These are phyloP conservation scores for Trichoderma koningii DNA, from an alignment of 2,329 filamentous ascomycete genomes.

Conservation along the genomic window DNA sequence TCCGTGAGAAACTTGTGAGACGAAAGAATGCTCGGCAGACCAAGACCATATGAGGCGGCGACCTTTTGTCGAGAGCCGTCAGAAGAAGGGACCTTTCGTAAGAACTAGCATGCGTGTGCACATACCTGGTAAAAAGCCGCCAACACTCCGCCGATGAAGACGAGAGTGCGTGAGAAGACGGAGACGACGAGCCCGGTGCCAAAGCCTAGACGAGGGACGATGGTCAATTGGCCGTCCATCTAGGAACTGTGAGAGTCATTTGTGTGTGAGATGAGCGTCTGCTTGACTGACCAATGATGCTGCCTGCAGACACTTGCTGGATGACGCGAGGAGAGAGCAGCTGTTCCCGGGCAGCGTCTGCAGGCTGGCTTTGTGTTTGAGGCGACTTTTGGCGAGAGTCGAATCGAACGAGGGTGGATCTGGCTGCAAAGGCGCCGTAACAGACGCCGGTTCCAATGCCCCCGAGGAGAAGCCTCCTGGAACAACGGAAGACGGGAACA, in stretches of 20 bases:
- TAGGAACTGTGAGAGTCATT: background rate
- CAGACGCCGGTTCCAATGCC: slow-evolving; percentile 35
- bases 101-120: background rate
- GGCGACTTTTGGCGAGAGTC: slow-evolving; percentile 34
- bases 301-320: slow-evolving; percentile 56
- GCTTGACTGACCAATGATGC: slow-evolving; percentile 49
- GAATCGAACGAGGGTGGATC: slow-evolving; percentile 35
- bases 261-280: background rate
- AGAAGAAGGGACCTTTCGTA: slow-evolving; percentile 14
- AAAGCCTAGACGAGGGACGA: slow-evolving; percentile 52
- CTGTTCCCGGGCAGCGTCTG: slow-evolving; percentile 29
- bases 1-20: slow-evolving; percentile 41
- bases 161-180: slow-evolving; percentile 70
- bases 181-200: slow-evolving; percentile 65
- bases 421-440: slow-evolving; percentile 34
- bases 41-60: slow-evolving; percentile 48
- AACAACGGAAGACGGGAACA: slow-evolving; percentile 3
- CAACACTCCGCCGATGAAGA: slow-evolving; percentile 65
- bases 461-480: slow-evolving; percentile 34
- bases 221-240: background rate
- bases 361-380: slow-evolving; percentile 29
- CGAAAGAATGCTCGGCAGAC: slow-evolving; percentile 43
- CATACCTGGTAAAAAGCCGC: slow-evolving; percentile 65
- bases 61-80: slow-evolving; percentile 39
- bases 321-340: slow-evolving; percentile 40